Evolutionary conservation across 176 grass and related monocot species (phyloP).

Genomic region (Oropetium thomaeum): DNA sequence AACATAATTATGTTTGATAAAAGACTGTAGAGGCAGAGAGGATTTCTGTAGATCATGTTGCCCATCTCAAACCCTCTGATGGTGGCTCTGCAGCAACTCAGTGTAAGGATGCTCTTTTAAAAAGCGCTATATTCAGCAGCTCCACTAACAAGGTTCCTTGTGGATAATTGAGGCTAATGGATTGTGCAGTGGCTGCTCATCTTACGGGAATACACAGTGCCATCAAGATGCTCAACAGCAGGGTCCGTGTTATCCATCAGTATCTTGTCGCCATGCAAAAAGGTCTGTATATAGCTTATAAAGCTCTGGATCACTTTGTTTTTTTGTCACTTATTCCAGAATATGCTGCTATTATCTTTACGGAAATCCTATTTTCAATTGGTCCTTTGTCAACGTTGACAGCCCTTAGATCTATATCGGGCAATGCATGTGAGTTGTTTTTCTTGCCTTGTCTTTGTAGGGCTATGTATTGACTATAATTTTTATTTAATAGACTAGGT

Average conservation of each 20-base stretch:
- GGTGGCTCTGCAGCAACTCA: slow-evolving; percentile 98
- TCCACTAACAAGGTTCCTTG: slow-evolving; percentile 3
- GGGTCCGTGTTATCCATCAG: slow-evolving; percentile 86
- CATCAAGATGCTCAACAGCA: slow-evolving; percentile 99
- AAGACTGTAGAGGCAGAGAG: slow-evolving; percentile 99
- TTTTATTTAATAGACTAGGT: no score
- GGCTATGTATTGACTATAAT: no score
- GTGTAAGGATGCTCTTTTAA: slow-evolving; percentile 57
- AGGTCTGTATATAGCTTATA: slow-evolving; percentile 34
- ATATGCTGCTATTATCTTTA: no score
- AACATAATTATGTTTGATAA: slow-evolving; percentile 30
- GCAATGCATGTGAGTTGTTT: no score
- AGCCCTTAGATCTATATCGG: no score
- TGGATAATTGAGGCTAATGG: slow-evolving; percentile 30
- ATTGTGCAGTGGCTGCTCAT: slow-evolving; percentile 93
- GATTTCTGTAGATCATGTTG: slow-evolving; percentile 98
- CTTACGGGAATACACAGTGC: slow-evolving; percentile 99
- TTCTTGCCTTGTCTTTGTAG: no score
- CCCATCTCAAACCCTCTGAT: slow-evolving; percentile 99
- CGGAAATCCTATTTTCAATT: no score
- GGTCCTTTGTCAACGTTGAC: no score
- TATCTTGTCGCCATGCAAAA: slow-evolving; percentile 92
- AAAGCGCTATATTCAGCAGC: slow-evolving; percentile 7
- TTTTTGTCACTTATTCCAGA: slow-evolving; percentile 14
- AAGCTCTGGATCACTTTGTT: not conserved